Base-by-base conservation (phyloP, 768 basidiomycete species). In the Mycena amicta region DNA sequence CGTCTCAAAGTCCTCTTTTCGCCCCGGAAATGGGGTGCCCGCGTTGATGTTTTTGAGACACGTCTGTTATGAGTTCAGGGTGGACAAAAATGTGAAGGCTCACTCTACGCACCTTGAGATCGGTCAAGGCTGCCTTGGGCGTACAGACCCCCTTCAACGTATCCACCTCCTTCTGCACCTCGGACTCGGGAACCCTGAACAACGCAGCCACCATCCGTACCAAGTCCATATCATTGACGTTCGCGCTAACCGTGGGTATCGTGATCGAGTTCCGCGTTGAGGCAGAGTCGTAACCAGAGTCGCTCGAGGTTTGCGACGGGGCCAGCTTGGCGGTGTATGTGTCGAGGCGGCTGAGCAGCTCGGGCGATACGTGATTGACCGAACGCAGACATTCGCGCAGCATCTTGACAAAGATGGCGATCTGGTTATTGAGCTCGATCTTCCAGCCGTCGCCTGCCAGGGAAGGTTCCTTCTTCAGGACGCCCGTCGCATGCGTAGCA, bases 41-140 rank as follows among this genome's bases (percentile, higher is more conserved):
- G 90, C 88, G 53, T 89, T 92, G 68, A 98, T 90, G 62, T 93
- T 92, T 77, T 96, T 96, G 53, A 98, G 77, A 69, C 91, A 95
- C 31, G 90, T 91, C 91, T 95, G 60, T 16, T 26, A 67, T 39
- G 29, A 30, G 16, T 27, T 65, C 55, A 40, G 26, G 33, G 55
- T 28, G 22, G 13, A 11, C 12, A 12, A 30, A 28, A 27, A 43
- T 22, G 31, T 45, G n/a, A n/a, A n/a, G n/a, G n/a, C n/a, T n/a
- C n/a, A n/a, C n/a, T n/a, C n/a, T 37, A 61, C 68, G 45, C 68
- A 89, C 93, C 83, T 95, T 97, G 55, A 96, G 80, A 70, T 97
- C 94, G 43, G 81, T 81, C 56, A 97, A 74, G 0, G 94, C 94
- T 25, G 94, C 93, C 82, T 93, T 92, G 68, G 93, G 92, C 20